Evolutionary conservation across 805 yeast genomes (phyloP).

Genomic region (Tetrapisispora fleetii): DNA sequence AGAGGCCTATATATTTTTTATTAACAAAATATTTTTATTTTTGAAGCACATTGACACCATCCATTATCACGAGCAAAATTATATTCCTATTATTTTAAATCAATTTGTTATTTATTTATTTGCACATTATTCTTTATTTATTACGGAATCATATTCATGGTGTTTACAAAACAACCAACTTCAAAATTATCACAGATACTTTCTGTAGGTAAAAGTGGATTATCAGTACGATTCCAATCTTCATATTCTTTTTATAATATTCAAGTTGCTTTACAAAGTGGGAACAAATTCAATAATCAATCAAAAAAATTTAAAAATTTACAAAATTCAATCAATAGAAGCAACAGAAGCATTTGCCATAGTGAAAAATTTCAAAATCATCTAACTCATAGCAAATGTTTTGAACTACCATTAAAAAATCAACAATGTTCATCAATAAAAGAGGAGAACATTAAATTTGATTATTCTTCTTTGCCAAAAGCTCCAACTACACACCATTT

Average conservation of each 20-base stretch:
- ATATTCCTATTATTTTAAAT: not conserved
- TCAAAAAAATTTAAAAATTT: slow-evolving; percentile 1
- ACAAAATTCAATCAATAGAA: slow-evolving; percentile 1
- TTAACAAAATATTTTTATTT: no score
- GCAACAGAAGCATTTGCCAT: slow-evolving; percentile 1
- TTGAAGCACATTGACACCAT: no score
- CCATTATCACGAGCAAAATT: not conserved
- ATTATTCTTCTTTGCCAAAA: slow-evolving; percentile 24
- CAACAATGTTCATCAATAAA: no score
- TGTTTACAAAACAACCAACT: not conserved
- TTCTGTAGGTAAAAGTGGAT: not conserved
- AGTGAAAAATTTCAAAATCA: not conserved
- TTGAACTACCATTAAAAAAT: not conserved
- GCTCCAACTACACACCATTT: slow-evolving; percentile 22
- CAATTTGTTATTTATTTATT: not conserved
- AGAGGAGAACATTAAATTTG: not conserved
- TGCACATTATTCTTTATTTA: not conserved
- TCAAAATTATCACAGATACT: not conserved
- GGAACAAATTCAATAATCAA: not conserved
- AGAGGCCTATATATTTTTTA: no score
- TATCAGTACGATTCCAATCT: not conserved
- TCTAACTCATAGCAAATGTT: not conserved
- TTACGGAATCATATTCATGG: not conserved
- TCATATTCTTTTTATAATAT: slow-evolving; percentile 2
- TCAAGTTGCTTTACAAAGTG: slow-evolving; percentile 1